phyloP scores from a whole-genome alignment of 2,329 filamentous ascomycete species.

The Anthostomella pinea region DNA sequence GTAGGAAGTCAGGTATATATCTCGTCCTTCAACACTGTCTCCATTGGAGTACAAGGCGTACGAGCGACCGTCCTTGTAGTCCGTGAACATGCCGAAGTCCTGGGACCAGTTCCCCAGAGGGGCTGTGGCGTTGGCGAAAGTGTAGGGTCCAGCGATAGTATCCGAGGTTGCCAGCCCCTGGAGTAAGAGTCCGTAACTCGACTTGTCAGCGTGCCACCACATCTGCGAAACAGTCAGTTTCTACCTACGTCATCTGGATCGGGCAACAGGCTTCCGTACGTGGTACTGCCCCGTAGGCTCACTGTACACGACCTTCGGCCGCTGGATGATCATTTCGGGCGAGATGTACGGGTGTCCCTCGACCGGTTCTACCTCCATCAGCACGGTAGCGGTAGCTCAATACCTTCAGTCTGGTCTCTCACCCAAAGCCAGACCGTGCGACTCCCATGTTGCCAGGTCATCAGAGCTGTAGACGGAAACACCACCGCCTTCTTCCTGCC shows the following conservation, averaged over 20 bases:
- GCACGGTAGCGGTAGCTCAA: too few species aligned
- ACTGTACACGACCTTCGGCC: constrained; percentile 61
- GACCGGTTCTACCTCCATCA: constrained; percentile 41
- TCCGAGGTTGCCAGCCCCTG: constrained; percentile 55
- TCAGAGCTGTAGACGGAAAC: constrained; percentile 60
- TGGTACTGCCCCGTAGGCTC: constrained; percentile 53
- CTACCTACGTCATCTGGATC: not conserved
- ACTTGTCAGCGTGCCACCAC: constrained; percentile 62
- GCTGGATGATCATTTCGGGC: constrained; percentile 55
- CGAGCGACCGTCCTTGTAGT: constrained; percentile 53
- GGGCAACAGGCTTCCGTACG: constrained; percentile 33
- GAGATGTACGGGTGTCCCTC: constrained; percentile 54
- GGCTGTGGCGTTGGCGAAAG: constrained; percentile 49
- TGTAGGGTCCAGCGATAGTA: constrained; percentile 52
- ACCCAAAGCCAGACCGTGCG: constrained; percentile 55
- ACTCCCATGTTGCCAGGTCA: constrained; percentile 58
- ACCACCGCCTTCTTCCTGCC: constrained; percentile 57
- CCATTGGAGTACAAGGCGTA: constrained; percentile 61
- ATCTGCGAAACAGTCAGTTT: constrained; percentile 33
- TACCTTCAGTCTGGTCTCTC: constrained; percentile 16
- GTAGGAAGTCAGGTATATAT: constrained; percentile 55
- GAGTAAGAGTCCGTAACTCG: constrained; percentile 52
- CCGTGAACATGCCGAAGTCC: constrained; percentile 59
- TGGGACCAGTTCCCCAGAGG: constrained; percentile 62
- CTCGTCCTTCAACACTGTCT: constrained; percentile 51